These are phyloP conservation scores for Irpex sp. DNA, from an alignment of 1,284 basidiomycete species.

Conservation along the genomic window DNA sequence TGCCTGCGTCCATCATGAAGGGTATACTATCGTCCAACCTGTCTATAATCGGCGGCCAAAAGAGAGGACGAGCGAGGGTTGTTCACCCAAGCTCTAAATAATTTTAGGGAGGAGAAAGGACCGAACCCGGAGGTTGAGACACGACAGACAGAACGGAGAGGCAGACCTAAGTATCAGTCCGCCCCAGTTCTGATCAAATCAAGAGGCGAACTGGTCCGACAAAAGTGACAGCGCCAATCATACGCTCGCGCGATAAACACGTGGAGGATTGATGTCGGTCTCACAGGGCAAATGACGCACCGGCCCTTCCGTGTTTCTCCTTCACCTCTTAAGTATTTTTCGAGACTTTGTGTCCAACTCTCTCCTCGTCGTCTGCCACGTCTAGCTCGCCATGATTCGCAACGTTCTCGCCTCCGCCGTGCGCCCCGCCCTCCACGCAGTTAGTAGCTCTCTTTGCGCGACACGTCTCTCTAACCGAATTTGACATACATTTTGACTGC, in stretches of 20 bases:
- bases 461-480: neutral
- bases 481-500: constrained; percentile 1
- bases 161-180: neutral
- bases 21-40: neutral
- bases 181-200: neutral
- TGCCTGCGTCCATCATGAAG: constrained; percentile 14
- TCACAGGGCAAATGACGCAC: neutral
- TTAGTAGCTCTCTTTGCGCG: constrained; percentile 30
- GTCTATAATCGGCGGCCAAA: constrained; percentile 12
- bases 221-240: neutral
- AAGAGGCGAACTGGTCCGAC: neutral
- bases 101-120: neutral
- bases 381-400: constrained; percentile 55
- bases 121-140: neutral
- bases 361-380: constrained; percentile 12
- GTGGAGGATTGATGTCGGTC: constrained; percentile 3
- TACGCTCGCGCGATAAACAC: neutral
- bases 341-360: constrained; percentile 6
- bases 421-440: constrained; percentile 54
- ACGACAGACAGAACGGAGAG: neutral
- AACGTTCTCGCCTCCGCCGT: constrained; percentile 55
- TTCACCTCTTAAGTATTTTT: constrained; percentile 10
- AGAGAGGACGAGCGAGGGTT: constrained; percentile 16
- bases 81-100: constrained; percentile 5
- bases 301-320: constrained; percentile 1